Evolutionary conservation across 225 moss, liverwort and hornwort species (phyloP).

Genomic region (Straminergon stramineum): DNA sequence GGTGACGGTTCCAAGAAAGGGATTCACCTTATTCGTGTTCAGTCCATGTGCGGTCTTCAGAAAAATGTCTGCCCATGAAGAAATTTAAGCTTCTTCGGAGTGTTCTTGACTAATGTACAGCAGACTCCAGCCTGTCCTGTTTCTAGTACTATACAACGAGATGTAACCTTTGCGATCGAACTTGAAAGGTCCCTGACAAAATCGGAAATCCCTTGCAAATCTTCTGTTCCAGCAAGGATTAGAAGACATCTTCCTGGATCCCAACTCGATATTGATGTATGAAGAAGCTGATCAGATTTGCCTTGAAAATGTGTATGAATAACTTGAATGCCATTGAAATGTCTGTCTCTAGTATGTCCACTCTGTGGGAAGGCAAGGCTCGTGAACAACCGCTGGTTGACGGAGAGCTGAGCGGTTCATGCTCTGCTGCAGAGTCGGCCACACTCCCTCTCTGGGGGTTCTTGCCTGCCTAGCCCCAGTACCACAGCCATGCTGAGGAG

Average conservation of each 20-base stretch:
- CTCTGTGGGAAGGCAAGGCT: constrained; percentile 65
- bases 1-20: constrained; percentile 6
- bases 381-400: constrained; percentile 23
- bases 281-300: neutral
- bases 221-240: neutral
- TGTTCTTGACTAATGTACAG: constrained; percentile 23
- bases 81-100: neutral
- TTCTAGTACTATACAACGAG: constrained; percentile 23
- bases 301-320: neutral
- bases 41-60: neutral
- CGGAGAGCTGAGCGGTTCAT: constrained; percentile 8
- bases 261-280: neutral
- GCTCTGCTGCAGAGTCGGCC: constrained; percentile 30
- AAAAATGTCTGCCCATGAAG: constrained; percentile 25
- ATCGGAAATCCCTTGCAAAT: constrained; percentile 8
- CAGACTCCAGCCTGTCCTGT: constrained; percentile 23
- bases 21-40: constrained; percentile 19
- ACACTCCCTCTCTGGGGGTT: constrained; percentile 9
- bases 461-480: constrained; percentile 1
- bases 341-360: constrained; percentile 54
- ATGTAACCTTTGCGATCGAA: neutral
- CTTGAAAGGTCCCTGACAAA: constrained; percentile 14
- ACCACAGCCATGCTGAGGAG: neutral
- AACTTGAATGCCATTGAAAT: neutral
- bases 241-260: neutral